Evolutionary conservation across 305 asterid species (phyloP), one percentile per base, ranked within the genome.

Genomic region (Fraxinus sp.): DNA sequence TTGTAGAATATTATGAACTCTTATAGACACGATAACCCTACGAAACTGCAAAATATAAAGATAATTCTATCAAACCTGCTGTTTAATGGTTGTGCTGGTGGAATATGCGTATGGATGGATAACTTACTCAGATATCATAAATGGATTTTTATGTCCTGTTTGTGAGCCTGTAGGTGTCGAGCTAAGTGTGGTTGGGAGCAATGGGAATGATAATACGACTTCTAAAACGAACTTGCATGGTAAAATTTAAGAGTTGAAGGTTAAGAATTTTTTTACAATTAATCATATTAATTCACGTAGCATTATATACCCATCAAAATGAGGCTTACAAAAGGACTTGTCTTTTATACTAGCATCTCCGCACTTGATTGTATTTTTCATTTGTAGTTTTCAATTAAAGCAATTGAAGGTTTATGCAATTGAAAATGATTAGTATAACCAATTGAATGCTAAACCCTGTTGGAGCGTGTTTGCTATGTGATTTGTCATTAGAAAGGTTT

Each of bases 401-500:
- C 55, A 70, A 11, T 49, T 78, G 28, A 79, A 26, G 68, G 74
- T 75, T 77, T 85, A 81, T 76, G 52, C 83, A 76, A 70, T 77
- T 81, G 86, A 74, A 68, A 79, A 77, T 79, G 80, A 72, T 14
- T 35, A 30, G n/a, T 28, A 28, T 26, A 68, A 62, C 16, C 72
- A 62, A 62, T 24, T 62, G 72, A 62, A 9, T 24, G 33, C 72
- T 62, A 62, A 24, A 62, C 32, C 72, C 33, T 62, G 72, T 62
- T 62, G 7, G 79, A 76, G 59, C 55, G 30, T 80, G 49, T 73
- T 64, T 83, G 35, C 59, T 80, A 39, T 77, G 66, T 85, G 86
- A 77, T 57, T 85, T 78, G 77, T 80, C 83, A 57, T 82, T 80
- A 28, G 77, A 62, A 81, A 77, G 79, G 66, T 79, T 79, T 81